Percentiles rank a stretch among this genome's conserved stretches.
Conservation (phyloP, 139 green algal genomes). For the Cymbomonas tetramitiformis region DNA sequence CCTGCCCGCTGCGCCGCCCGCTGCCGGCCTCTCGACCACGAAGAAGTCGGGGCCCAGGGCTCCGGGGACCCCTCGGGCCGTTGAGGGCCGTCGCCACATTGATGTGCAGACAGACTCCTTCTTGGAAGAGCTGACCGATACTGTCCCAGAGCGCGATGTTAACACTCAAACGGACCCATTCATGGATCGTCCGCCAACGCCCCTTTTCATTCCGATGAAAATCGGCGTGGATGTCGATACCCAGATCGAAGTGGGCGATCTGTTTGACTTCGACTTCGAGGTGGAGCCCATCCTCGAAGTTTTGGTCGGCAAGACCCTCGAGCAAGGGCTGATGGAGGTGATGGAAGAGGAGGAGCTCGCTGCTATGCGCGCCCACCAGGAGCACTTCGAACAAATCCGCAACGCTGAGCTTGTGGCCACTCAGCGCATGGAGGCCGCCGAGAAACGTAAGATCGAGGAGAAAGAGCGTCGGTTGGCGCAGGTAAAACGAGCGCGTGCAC, state of each 20-base stretch:
- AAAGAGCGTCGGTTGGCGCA: slow-evolving; percentile 51
- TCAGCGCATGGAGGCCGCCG: slow-evolving; percentile 66
- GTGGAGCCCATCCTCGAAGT: slow-evolving; percentile 74
- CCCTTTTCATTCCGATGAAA: slow-evolving; percentile 62
- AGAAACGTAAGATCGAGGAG: slow-evolving; percentile 64
- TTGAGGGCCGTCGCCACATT: slow-evolving; percentile 60
- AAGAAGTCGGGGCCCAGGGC: neutral
- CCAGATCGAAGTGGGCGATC: slow-evolving; percentile 56
- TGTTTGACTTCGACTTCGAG: slow-evolving; percentile 83
- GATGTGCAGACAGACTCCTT: slow-evolving; percentile 64
- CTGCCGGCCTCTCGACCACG: neutral
- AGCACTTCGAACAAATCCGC: slow-evolving; percentile 40
- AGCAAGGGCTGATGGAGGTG: slow-evolving; percentile 76
- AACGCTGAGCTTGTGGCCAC: slow-evolving; percentile 61
- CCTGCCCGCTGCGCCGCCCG: slow-evolving; percentile 35
- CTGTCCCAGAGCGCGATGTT: slow-evolving; percentile 50
- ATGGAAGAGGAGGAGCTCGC: slow-evolving; percentile 75
- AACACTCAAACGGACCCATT: slow-evolving; percentile 68
- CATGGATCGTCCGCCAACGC: slow-evolving; percentile 57
- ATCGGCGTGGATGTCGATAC: slow-evolving; percentile 55
- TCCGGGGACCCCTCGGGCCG: slow-evolving; percentile 46
- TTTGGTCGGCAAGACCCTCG: slow-evolving; percentile 69
- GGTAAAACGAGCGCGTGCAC: too few relatives aligned
- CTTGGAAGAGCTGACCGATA: slow-evolving; percentile 66
- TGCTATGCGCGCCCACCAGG: slow-evolving; percentile 52